Conservation (phyloP, 169 alveolate species). For the Eimeria maxima region DNA sequence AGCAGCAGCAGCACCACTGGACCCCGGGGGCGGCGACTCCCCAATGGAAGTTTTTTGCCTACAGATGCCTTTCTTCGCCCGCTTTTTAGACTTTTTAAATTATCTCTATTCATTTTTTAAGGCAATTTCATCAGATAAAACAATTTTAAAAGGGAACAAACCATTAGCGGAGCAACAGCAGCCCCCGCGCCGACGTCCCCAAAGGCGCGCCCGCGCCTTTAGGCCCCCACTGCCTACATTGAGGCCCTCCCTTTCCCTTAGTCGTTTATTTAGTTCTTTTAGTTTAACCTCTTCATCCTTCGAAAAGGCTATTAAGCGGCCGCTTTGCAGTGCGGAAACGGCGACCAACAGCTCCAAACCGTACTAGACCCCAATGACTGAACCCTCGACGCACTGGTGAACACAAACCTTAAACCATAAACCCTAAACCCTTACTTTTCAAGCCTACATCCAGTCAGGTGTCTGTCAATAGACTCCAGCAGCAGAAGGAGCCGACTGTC, state of each 20-base stretch:
- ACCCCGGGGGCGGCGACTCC: not conserved
- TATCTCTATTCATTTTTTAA: too few species aligned
- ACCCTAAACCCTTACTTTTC: constrained; percentile 2
- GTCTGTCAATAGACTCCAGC: too few species aligned
- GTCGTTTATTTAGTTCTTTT: too few species aligned
- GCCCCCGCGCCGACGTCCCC: not conserved
- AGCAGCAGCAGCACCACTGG: not conserved
- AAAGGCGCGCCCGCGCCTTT: not conserved
- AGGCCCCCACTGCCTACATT: too few species aligned
- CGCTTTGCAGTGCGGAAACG: too few species aligned
- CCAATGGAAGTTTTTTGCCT: not conserved
- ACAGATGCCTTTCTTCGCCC: not conserved
- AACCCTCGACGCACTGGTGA: too few species aligned
- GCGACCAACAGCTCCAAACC: too few species aligned
- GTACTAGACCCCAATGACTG: too few species aligned
- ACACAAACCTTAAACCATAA: not conserved
- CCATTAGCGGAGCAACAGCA: too few species aligned
- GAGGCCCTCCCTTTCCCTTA: too few species aligned
- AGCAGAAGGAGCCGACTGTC: too few species aligned
- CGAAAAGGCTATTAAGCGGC: too few species aligned
- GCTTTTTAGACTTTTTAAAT: not conserved
- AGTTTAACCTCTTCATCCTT: not conserved
- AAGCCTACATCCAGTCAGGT: not conserved
- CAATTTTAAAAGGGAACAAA: not conserved
- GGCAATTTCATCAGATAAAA: not conserved